Evolutionary conservation across 2,329 filamentous ascomycete species (phyloP), one percentile per base, ranked within the genome.

Genomic region (Claviceps maximensis): DNA sequence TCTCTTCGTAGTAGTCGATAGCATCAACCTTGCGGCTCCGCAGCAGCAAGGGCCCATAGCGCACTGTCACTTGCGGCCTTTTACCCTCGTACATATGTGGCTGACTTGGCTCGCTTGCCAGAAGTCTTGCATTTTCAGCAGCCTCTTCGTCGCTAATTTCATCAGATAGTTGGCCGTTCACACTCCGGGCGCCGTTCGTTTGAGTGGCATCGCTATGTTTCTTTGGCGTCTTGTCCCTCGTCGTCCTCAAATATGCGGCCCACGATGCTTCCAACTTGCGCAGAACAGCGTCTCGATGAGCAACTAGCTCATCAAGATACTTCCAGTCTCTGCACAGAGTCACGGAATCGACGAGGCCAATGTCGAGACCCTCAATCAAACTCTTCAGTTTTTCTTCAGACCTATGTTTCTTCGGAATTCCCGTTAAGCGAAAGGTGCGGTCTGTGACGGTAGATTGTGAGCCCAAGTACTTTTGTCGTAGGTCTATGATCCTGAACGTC

Each of bases 401-500:
- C 54, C 87, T 80, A 55, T 97, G 70, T 25, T 91, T 83, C 3
- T 69, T 65, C 0, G 94, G 93, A 23, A 98, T 91, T 0, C 91
- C 91, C 0, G 91, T 93, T 19, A 98, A 71, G 25, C 89, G 84
- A 61, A 98, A 90, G 0, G 93, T 98, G 33, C 90, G 83, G 68
- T 98, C 93, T 1, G 93, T 97, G 50, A 96, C 81, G n/a, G 91
- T 97, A 0, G 87, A 90, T 67, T 97, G 91, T 23, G 84, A 89
- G 13, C 93, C 93, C 10, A 98, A 77, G 64, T 96, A 98, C 54
- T 89, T 83, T 67, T 98, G 93, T 25, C 93, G 78, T 31, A 91
- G 79, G 53, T 84, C 80, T 58, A 97, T 94, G 51, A 98, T 85
- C 55, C 83, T 85, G 59, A 85, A 81, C 0, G 93, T 97, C 69